Evolutionary conservation across 1,139 yeast genomes (phyloP).

Genomic region (Kodamaea arcana): DNA sequence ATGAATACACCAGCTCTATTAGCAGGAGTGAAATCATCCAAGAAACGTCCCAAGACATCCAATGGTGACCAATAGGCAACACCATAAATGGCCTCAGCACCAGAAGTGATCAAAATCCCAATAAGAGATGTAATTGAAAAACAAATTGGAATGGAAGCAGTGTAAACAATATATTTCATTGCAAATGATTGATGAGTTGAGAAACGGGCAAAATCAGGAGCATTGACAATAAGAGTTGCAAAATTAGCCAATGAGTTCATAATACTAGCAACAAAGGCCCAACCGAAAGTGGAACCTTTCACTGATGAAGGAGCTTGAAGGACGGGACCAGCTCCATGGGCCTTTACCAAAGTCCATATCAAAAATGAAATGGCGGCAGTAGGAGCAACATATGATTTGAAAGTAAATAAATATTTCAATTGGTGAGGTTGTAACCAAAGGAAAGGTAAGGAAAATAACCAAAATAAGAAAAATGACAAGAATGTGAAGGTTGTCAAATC

Average conservation of each 20-base stretch:
- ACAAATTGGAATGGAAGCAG: conserved; percentile 66
- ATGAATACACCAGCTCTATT: conserved; percentile 87
- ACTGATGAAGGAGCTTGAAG: conserved; percentile 47
- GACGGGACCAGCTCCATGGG: conserved; percentile 70
- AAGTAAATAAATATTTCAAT: conserved; percentile 75
- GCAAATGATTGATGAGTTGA: conserved; percentile 48
- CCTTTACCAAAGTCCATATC: conserved; percentile 75
- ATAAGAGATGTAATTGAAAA: conserved; percentile 79
- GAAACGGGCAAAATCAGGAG: conserved; percentile 88
- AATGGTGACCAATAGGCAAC: conserved; percentile 82
- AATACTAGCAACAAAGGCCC: conserved; percentile 78
- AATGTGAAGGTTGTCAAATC: conserved; percentile 65
- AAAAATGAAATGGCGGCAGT: conserved; percentile 76
- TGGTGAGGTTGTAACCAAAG: conserved; percentile 79
- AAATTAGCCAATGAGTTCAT: conserved; percentile 83
- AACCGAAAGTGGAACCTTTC: conserved; percentile 61
- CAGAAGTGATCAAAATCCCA: conserved; percentile 83
- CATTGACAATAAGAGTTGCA: conserved; percentile 80
- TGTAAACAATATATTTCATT: conserved; percentile 43
- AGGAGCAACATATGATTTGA: conserved; percentile 72
- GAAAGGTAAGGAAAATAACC: conserved; percentile 74
- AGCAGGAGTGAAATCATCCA: conserved; percentile 53
- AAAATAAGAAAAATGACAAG: conserved; percentile 71
- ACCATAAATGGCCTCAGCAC: conserved; percentile 67
- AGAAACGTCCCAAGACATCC: conserved; percentile 65